phyloP scores from a whole-genome alignment of 2,329 filamentous ascomycete species.

The Curvularia lunata region DNA sequence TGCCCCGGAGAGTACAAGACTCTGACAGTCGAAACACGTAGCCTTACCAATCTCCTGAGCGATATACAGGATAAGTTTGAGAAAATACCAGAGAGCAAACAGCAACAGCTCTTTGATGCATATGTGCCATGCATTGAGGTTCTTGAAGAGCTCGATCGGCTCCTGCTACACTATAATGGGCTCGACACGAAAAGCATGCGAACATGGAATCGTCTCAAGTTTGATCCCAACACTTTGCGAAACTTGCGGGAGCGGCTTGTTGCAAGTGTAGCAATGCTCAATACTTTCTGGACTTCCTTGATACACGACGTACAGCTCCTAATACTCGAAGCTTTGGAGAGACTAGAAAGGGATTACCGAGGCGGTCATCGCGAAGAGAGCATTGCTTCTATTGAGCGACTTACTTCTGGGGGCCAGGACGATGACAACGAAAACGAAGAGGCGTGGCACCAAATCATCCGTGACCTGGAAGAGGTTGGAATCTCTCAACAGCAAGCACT shows the following conservation, averaged over 20 bases:
- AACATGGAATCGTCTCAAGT: constrained; percentile 41
- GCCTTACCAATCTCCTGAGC: constrained; percentile 35
- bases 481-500: constrained; percentile 32
- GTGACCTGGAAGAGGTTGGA: constrained; percentile 42
- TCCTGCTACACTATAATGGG: constrained; percentile 36
- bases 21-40: constrained; percentile 34
- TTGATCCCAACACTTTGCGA: constrained; percentile 33
- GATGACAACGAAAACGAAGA: constrained; percentile 29
- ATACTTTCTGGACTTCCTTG: constrained; percentile 36
- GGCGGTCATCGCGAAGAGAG: constrained; percentile 41
- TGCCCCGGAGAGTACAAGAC: constrained; percentile 40
- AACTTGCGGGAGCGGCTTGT: constrained; percentile 33
- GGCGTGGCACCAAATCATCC: constrained; percentile 41
- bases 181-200: constrained; percentile 40
- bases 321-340: constrained; percentile 40
- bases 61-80: constrained; percentile 39
- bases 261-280: constrained; percentile 35
- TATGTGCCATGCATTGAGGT: constrained; percentile 36
- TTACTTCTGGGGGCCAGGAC: constrained; percentile 20
- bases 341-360: constrained; percentile 38
- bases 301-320: constrained; percentile 39
- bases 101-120: constrained; percentile 29
- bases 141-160: constrained; percentile 34
- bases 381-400: constrained; percentile 32
- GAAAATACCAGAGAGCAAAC: constrained; percentile 30